Evolutionary conservation across 352 stramenopile genomes (phyloP).

Genomic region (Phytophthora fragariae): DNA sequence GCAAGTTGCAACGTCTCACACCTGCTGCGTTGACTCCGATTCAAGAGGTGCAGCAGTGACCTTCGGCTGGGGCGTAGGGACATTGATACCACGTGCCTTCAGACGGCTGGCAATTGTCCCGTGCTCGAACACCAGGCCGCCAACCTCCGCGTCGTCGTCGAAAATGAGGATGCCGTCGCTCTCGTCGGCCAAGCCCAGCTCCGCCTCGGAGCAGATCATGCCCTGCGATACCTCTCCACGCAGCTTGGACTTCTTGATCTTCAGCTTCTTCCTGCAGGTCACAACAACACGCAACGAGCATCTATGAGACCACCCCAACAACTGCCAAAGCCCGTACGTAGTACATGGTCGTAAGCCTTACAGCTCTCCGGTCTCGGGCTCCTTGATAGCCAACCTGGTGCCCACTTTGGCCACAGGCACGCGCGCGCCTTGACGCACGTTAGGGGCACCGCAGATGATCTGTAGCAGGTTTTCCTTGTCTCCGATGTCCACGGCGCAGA

Average conservation of each 20-base stretch:
- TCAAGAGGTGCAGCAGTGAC: conserved; percentile 12
- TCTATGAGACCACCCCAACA: neutral
- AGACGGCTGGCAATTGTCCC: conserved; percentile 48
- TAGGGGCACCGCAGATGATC: conserved; percentile 81
- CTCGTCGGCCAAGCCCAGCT: conserved; percentile 65
- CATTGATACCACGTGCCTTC: conserved; percentile 24
- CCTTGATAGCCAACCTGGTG: conserved; percentile 65
- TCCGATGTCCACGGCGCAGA: conserved; percentile 73
- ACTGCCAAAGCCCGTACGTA: too few species aligned
- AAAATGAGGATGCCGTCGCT: conserved; percentile 81
- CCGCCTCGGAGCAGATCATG: conserved; percentile 87
- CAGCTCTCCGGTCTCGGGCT: conserved; percentile 56
- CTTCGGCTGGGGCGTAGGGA: conserved; percentile 14
- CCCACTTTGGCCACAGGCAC: conserved; percentile 78
- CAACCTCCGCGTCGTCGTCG: conserved; percentile 59
- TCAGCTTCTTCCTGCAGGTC: conserved; percentile 67
- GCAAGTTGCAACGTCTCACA: conserved; percentile 5
- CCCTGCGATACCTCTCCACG: conserved; percentile 79
- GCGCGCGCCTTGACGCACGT: conserved; percentile 61
- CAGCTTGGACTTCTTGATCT: conserved; percentile 89
- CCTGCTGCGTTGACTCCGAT: neutral
- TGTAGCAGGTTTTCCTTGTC: conserved; percentile 67
- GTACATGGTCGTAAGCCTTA: conserved; percentile 21
- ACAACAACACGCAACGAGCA: conserved; percentile 7
- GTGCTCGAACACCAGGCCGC: conserved; percentile 58